phyloP scores from a whole-genome alignment of 352 stramenopile species.

The Phytophthora sansomeana region DNA sequence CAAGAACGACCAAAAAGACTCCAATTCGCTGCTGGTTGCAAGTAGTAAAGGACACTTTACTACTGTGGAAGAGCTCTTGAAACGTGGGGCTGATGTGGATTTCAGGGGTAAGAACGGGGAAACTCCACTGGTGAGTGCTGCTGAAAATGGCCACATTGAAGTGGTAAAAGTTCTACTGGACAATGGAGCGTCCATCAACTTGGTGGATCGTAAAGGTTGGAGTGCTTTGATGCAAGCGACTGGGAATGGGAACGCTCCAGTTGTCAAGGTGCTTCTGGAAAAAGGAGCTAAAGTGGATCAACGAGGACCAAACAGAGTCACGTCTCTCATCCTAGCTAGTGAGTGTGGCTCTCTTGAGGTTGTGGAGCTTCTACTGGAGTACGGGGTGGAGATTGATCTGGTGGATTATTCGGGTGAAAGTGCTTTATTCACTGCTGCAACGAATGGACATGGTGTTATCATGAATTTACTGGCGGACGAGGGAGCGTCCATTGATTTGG shows the following conservation, averaged over 20 bases:
- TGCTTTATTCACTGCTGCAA: not conserved
- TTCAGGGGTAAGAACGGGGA: slow-evolving; percentile 4
- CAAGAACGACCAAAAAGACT: not conserved
- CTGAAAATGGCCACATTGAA: not conserved
- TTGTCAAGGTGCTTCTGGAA: not conserved
- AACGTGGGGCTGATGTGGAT: not conserved
- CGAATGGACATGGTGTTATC: not conserved
- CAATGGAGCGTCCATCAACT: not conserved
- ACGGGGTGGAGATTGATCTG: slow-evolving; percentile 1
- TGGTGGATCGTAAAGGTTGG: not conserved
- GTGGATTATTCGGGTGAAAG: not conserved
- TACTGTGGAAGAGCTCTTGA: not conserved
- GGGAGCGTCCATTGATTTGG: not conserved
- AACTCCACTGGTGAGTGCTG: slow-evolving; percentile 15
- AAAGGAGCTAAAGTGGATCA: not conserved
- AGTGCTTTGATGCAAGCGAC: not conserved
- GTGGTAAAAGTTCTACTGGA: not conserved
- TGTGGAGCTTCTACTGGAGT: not conserved
- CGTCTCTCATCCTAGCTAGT: not conserved
- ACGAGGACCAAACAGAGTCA: slow-evolving; percentile 5
- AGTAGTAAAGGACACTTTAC: not conserved
- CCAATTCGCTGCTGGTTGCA: not conserved
- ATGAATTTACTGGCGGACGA: slow-evolving; percentile 3
- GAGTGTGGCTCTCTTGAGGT: not conserved
- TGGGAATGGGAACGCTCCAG: not conserved